Evolutionary conservation across 768 basidiomycete genomes (phyloP), one percentile per base, ranked within the genome.

Genomic region (Russula dissimulans): DNA sequence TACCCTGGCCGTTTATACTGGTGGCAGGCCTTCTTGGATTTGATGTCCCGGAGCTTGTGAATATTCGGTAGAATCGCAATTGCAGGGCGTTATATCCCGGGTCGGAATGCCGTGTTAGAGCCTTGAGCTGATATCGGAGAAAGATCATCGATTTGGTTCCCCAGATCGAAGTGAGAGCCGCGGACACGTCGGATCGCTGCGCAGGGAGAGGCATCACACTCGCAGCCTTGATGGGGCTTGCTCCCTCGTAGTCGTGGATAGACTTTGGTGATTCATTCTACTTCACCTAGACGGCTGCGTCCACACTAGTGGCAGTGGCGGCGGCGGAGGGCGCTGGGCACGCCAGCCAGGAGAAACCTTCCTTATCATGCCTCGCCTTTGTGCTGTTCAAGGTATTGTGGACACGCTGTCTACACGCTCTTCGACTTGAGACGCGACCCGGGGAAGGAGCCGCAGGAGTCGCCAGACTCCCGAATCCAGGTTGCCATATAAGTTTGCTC

Each of bases 341-440:
- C 43, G 34, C 31, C 36, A 38, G 29, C 36, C 48, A 63, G 67
- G 57, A 48, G 56, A 65, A 66, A 67, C 48, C 72, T 77, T 74
- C 75, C 79, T 78, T 79, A 81, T 80, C 79, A 75, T 71, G 78
- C 76, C 77, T 56, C 60, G 31, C 60, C 60, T 61, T 79, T 79
- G 75, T 78, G 70, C 80, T 80, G 75, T 74, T 76, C 78, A 75
- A 76, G 80, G 76, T 73, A 79, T 73, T 70, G 70, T 73, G 71
- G 77, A 80, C 81, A 83, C 77, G 84, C 81, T 76, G 79, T 74
- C 74, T 76, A 76, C 86, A 83, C 82, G 85, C 80, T 76, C 75
- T 70, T 65, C 68, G 73, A 79, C 78, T 79, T 81, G 76, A 80
- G 77, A 80, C 83, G 79, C 82, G 82, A 79, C 77, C 76, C 78